These are phyloP conservation scores for Trametes cingulata DNA, from an alignment of 768 basidiomycete genomes.

Conservation along the genomic window DNA sequence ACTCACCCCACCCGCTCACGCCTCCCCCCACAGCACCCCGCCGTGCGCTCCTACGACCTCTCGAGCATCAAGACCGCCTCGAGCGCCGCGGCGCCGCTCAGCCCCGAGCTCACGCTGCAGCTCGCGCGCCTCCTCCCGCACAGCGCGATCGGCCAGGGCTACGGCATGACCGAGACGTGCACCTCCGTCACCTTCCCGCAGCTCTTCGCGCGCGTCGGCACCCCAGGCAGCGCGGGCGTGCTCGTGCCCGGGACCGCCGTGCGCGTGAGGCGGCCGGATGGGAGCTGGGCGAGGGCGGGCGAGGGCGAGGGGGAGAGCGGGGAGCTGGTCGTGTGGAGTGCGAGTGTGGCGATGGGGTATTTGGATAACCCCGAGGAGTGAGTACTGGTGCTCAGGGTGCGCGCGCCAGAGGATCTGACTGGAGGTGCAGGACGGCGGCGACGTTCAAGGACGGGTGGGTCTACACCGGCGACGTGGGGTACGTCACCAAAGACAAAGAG, in stretches of 20 bases:
- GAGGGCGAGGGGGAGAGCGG: conserved; percentile 58
- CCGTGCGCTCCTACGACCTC: conserved; percentile 51
- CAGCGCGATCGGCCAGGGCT: conserved; percentile 24
- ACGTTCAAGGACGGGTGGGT: conserved; percentile 30
- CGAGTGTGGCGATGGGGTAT: conserved; percentile 62
- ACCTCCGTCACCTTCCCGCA: conserved; percentile 53
- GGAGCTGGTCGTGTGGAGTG: conserved; percentile 60
- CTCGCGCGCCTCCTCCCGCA: conserved; percentile 30
- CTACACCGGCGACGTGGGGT: conserved; percentile 35
- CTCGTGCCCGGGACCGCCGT: conserved; percentile 58
- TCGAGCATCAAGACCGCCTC: conserved; percentile 48
- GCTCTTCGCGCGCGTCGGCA: conserved; percentile 44
- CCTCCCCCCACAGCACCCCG: conserved; percentile 44
- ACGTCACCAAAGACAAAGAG: conserved; percentile 21
- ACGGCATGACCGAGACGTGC: conserved; percentile 61
- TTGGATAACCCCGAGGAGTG: conserved; percentile 61
- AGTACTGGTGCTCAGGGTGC: conserved; percentile 26
- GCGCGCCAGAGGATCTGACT: background rate
- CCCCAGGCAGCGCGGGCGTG: conserved; percentile 57
- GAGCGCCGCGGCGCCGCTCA: conserved; percentile 60
- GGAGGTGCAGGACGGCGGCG: conserved; percentile 21
- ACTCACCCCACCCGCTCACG: background rate
- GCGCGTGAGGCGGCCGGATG: conserved; percentile 59
- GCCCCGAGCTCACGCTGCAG: conserved; percentile 47
- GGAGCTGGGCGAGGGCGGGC: conserved; percentile 39